These are phyloP conservation scores for Calocybe cyanea DNA, from an alignment of 768 basidiomycete species.

Conservation along the genomic window DNA sequence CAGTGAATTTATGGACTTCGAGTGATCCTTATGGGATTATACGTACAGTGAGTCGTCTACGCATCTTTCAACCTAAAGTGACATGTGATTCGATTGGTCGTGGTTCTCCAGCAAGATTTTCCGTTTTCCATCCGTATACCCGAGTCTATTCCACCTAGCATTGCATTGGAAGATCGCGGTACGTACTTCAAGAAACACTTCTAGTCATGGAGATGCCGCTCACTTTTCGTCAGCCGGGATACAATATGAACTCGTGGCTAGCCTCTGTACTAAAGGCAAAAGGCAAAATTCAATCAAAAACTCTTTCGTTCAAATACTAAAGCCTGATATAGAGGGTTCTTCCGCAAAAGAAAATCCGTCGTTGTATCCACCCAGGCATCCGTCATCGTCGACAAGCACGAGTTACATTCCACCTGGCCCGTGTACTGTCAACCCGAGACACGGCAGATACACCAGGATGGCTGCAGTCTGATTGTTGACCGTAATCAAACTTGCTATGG, in stretches of 20 bases:
- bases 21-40: conserved; percentile 69
- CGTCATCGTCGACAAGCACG: conserved; percentile 90
- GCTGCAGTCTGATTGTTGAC: conserved; percentile 71
- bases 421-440: conserved; percentile 77
- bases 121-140: conserved; percentile 90
- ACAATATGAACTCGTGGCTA: conserved; percentile 86
- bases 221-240: conserved; percentile 59
- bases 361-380: conserved; percentile 63
- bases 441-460: conserved; percentile 62
- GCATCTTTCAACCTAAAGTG: background rate
- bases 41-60: conserved; percentile 50
- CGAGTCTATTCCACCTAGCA: conserved; percentile 84
- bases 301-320: background rate
- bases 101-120: conserved; percentile 65
- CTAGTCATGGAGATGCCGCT: background rate
- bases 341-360: conserved; percentile 74
- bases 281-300: conserved; percentile 41
- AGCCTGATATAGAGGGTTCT: conserved; percentile 56
- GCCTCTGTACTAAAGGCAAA: conserved; percentile 83
- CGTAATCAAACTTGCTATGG: conserved; percentile 80
- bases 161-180: conserved; percentile 77
- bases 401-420: conserved; percentile 91
- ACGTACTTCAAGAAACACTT: conserved; percentile 14
- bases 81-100: background rate
- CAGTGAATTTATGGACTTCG: conserved; percentile 80